Percentiles rank a stretch among this genome's conserved stretches.
These are phyloP conservation scores for Ogataea zsoltii DNA, from an alignment of 805 yeast genomes.

Conservation along the genomic window DNA sequence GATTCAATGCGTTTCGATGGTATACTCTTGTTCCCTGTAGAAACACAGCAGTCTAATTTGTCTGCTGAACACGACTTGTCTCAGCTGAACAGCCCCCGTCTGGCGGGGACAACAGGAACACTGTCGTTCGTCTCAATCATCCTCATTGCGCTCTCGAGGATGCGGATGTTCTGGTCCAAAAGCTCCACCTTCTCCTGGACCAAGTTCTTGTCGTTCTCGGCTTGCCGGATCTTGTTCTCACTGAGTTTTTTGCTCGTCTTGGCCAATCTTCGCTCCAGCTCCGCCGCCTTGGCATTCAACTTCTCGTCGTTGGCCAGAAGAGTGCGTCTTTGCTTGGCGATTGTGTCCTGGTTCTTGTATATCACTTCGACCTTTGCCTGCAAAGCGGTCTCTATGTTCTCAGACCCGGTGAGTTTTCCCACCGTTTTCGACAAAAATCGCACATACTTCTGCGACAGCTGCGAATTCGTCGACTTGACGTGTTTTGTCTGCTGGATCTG, in stretches of 20 bases:
- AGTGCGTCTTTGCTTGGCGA: slow-evolving; percentile 23
- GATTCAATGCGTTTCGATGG: too few relatives aligned
- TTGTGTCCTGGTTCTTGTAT: slow-evolving; percentile 31
- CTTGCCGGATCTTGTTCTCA: slow-evolving; percentile 11
- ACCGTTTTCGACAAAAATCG: slow-evolving; percentile 25
- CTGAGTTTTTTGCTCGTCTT: slow-evolving; percentile 19
- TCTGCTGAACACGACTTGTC: neutral
- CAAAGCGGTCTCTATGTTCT: slow-evolving; percentile 21
- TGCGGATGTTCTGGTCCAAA: slow-evolving; percentile 70
- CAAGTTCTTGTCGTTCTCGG: slow-evolving; percentile 13
- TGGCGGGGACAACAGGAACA: slow-evolving; percentile 17
- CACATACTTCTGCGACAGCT: slow-evolving; percentile 23
- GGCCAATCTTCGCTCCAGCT: slow-evolving; percentile 16
- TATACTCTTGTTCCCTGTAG: too few relatives aligned
- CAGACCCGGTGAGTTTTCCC: slow-evolving; percentile 15
- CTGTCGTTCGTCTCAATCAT: slow-evolving; percentile 33
- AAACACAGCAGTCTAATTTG: too few relatives aligned
- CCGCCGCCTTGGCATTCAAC: slow-evolving; percentile 11
- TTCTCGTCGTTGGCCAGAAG: slow-evolving; percentile 17
- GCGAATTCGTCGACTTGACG: slow-evolving; percentile 23
- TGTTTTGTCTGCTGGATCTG: slow-evolving; percentile 27
- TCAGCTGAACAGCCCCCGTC: slow-evolving; percentile 24
- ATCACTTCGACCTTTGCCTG: slow-evolving; percentile 29
- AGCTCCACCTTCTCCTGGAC: slow-evolving; percentile 63
- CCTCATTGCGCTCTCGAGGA: slow-evolving; percentile 58